Base-by-base conservation (phyloP, 2,329 filamentous ascomycete species). In the Stemphylium beticola region DNA sequence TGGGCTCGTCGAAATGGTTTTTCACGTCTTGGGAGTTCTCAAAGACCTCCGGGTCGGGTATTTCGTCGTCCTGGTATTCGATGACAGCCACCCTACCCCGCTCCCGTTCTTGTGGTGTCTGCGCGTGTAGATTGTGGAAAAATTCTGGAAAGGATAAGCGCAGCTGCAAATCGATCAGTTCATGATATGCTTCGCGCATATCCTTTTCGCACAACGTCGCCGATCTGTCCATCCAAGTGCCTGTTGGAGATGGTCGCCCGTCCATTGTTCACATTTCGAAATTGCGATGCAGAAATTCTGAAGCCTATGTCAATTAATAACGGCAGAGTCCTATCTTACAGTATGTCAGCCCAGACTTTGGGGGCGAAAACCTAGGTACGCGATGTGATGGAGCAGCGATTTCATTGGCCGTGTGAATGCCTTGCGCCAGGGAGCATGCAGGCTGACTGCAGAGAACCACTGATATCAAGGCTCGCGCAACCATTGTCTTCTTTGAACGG, bases 181-280 rank as follows among this genome's bases (percentile, higher is more conserved):
- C 40, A 12, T 33, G 7, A 15, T 51, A 45, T 45, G 40, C 33
- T 20, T 51, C 40, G n/a, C 40, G 49, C 17, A 14, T 8, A 26
- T 51, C 49, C 37, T 51, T 26, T 7, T 51, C 49, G 40, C 49
- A 45, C 15, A 51, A 43, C 15, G 49, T 51, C 10, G 33, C 29
- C 37, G 49, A 36, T 12, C 49, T 26, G 15, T 44, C 49, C 17
- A 22, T 44, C 49, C 33, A 51, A 20, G 17, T 9, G 34, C 18
- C 31, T 14, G 31, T n/a, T 9, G 41, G 41, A 4, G 31, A 44
- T 10, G 15, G 17, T 33, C 22, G 18, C 17, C 34, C 41, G 31
- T 32, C 41, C 41, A 44, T 44, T 18, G 22, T 42, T 31, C 9
- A n/a, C 39, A 18, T 18, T 42, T 18, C 5, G n/a, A 31, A 14